Conservation (phyloP, 306 rosid species). For the Cucurbita maxima region DNA sequence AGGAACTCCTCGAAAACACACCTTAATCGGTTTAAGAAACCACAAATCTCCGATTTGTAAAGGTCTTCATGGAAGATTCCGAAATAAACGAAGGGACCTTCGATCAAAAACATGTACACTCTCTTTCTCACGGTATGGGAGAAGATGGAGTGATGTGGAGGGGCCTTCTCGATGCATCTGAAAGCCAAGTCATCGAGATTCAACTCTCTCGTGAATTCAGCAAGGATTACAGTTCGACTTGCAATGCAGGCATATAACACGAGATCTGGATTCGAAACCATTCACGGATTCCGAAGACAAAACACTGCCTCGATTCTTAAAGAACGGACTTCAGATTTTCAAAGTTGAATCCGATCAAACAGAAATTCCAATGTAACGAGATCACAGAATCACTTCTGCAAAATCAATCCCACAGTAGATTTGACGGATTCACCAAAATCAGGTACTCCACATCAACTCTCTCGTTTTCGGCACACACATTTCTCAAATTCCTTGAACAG, state of each 20-base stretch:
- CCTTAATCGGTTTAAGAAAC: slow-evolving; percentile 36
- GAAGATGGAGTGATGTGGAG: slow-evolving; percentile 47
- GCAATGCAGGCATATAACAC: slow-evolving; percentile 73
- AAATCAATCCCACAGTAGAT: not conserved
- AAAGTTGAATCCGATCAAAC: not conserved
- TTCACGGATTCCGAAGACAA: not conserved
- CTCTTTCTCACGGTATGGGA: slow-evolving; percentile 46
- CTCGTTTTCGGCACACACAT: not conserved
- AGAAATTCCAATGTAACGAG: not conserved
- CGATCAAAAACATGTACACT: slow-evolving; percentile 40
- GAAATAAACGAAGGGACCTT: slow-evolving; percentile 40
- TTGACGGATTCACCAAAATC: not conserved
- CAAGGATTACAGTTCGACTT: slow-evolving; percentile 37
- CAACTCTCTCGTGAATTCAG: slow-evolving; percentile 32
- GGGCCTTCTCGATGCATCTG: slow-evolving; percentile 45
- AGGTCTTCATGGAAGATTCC: slow-evolving; percentile 39
- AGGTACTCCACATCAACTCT: not conserved
- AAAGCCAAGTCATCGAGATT: slow-evolving; percentile 40
- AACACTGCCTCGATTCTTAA: not conserved
- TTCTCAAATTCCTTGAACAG: not conserved
- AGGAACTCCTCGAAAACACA: slow-evolving; percentile 17
- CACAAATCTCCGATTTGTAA: slow-evolving; percentile 29
- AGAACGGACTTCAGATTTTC: not conserved
- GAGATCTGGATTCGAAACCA: slow-evolving; percentile 40
- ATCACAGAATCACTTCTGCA: not conserved